Evolutionary conservation across 768 basidiomycete genomes (phyloP), one percentile per base, ranked within the genome.

Genomic region (Lactarius sanguifluus): DNA sequence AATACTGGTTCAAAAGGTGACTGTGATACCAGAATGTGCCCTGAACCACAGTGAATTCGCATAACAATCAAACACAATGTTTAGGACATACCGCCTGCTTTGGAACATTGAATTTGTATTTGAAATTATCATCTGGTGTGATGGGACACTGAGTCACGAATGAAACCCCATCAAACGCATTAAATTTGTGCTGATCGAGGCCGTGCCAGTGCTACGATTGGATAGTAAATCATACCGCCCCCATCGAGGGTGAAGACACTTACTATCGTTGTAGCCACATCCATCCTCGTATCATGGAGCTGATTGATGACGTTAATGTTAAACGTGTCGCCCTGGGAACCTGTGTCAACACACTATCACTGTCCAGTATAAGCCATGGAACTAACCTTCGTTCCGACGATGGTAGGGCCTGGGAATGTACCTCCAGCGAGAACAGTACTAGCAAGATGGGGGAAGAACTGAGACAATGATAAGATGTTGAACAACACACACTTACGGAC

Each of bases 1-100:
- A 85, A 62, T 84, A 85, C 68, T 85, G 84, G 1, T 78, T 78
- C 6, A 75, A 79, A 75, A 77, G 73, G 62, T 83, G 82, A n/a
- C 80, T 81, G 68, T 72, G 81, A 70, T 79, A 82, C 82, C 83
- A 85, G 66, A 78, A 85, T 50, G 78, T 80, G 54, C 74, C 70
- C 69, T 41, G n/a, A 10, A 13, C 13, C n/a, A 16, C 20, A 4
- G 58, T 59, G 16, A 59, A 36, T 38, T 40, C 32, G n/a, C 25
- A 13, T 25, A 59, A 18, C 7, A 3, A 38, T 32, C 36, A 18
- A 6, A 16, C 23, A n/a, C 9, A 25, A 58, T 66, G n/a, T 50
- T 67, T 69, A 16, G 9, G 28, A 56, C 55, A 15, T 56, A 56
- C 75, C 25, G 76, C 57, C 62, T 78, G 77, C 59, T 66, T 62